Evolutionary conservation across 2,329 filamentous ascomycete species (phyloP).

Genomic region (Botrytis medusae): DNA sequence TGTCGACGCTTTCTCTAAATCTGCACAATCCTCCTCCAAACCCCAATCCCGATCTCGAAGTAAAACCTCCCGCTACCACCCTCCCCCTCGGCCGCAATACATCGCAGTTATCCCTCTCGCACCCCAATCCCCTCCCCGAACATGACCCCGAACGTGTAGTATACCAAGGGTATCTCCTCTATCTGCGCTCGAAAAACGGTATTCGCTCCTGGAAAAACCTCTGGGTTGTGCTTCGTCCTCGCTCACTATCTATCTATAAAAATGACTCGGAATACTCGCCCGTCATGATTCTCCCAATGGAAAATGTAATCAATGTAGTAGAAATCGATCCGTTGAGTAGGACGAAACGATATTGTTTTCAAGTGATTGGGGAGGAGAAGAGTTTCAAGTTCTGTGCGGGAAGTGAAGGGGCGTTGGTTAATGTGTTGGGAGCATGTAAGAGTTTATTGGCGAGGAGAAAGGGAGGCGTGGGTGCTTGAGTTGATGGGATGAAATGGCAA

Average conservation of each 20-base stretch:
- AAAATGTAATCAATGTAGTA: conserved; percentile 81
- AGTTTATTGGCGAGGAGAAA: conserved; percentile 73
- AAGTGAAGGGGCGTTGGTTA: conserved; percentile 78
- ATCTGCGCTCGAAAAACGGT: conserved; percentile 78
- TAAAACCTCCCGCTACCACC: conserved; percentile 36
- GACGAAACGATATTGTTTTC: conserved; percentile 83
- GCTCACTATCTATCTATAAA: conserved; percentile 88
- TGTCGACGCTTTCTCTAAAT: conserved; percentile 34
- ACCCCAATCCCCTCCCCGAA: conserved; percentile 41
- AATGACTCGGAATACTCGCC: conserved; percentile 88
- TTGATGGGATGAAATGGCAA: not conserved
- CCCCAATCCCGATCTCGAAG: conserved; percentile 29
- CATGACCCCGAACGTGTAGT: conserved; percentile 83
- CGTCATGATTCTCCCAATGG: conserved; percentile 75
- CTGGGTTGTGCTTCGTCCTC: conserved; percentile 87
- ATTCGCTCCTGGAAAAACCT: conserved; percentile 92
- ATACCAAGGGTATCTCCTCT: conserved; percentile 87
- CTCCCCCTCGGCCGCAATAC: conserved; percentile 51
- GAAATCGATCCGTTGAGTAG: conserved; percentile 86
- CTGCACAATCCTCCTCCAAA: conserved; percentile 32
- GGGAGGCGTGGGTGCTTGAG: conserved; percentile 43
- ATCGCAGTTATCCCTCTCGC: conserved; percentile 62
- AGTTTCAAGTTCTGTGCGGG: conserved; percentile 73
- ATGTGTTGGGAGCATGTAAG: conserved; percentile 88
- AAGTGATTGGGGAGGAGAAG: conserved; percentile 92